Base-by-base conservation (phyloP, 2,329 filamentous ascomycete genomes). In the Metarhizium rileyi region DNA sequence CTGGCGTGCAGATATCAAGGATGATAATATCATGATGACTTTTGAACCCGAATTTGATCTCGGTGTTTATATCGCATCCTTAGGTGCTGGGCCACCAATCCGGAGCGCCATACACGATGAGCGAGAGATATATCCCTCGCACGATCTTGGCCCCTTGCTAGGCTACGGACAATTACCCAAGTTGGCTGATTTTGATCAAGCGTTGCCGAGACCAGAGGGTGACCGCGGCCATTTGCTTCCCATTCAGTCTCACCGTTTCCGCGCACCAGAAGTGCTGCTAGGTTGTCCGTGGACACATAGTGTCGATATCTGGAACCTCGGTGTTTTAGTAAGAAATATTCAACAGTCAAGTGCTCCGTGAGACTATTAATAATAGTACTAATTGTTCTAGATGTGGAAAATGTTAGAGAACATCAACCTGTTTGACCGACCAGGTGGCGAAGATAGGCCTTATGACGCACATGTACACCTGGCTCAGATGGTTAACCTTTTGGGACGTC, bases 401-500 rank as follows among this genome's bases (percentile, higher is more conserved):
- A 26, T 58, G 3, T 14, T 56, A 20, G 53, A 59, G 28, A 41
- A 53, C 38, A 44, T 51, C 10, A 54, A 27, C 30, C 26, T 58
- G 2, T 57, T 59, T 38, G 52, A 42, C 4, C 27, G 44, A 2
- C 52, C 52, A 20, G 50, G 45, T 22, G 53, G 48, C 25, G 33
- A 55, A 10, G 52, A 55, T 28, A 55, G 53, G 9, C 49, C 52
- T 33, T 58, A 58, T 20, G 53, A 57, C 40, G 52, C 53, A 7
- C 55, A 58, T 16, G 51, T 56, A 16, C 56, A 56, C 44, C 53
- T 59, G 28, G 56, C 55, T 5, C 50, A 53, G 47, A 57, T 59
- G 48, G 18, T 56, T 36, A 48, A 50, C 25, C 40, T 57, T 1
- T 41, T 59, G 1, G 53, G 56, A 40, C 12, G 50, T 1, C 53